phyloP scores from a whole-genome alignment of 768 basidiomycete genomes.

The Collybiopsis luxurians region DNA sequence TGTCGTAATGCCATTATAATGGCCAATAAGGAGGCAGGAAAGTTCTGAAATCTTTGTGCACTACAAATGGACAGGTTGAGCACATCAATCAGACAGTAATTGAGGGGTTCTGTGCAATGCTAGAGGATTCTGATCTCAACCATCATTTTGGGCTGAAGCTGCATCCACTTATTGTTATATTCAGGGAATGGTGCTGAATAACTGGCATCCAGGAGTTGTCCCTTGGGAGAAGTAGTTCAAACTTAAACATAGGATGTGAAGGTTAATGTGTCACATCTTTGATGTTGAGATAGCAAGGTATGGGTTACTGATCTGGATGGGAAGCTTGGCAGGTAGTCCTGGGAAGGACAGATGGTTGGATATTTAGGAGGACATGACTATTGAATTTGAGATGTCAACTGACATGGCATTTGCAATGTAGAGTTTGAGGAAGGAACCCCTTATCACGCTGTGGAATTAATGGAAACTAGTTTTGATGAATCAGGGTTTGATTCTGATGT shows the following conservation, averaged over 20 bases:
- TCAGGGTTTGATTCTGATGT: neutral
- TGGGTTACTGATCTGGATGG: constrained; percentile 17
- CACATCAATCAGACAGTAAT: neutral
- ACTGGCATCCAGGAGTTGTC: neutral
- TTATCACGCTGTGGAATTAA: neutral
- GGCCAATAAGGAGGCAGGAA: no score
- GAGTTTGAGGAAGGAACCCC: constrained; percentile 9
- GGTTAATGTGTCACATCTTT: constrained; percentile 12
- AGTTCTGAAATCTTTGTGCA: neutral
- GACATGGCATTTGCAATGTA: constrained; percentile 6
- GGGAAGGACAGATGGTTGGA: constrained; percentile 14
- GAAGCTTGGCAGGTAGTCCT: constrained; percentile 12
- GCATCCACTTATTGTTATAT: neutral
- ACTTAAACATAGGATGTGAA: no score
- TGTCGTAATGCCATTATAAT: neutral
- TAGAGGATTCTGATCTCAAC: neutral
- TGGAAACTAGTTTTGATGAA: neutral
- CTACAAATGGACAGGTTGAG: neutral
- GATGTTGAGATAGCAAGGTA: constrained; percentile 9
- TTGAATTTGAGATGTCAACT: constrained; percentile 3
- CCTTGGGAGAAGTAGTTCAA: neutral
- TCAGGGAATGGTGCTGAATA: neutral
- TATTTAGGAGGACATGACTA: constrained; percentile 15
- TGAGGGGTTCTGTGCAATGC: neutral
- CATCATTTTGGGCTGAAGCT: neutral